These are phyloP conservation scores for Chlamydomonas sphaeroides DNA, from an alignment of 139 green algal species.

Conservation along the genomic window DNA sequence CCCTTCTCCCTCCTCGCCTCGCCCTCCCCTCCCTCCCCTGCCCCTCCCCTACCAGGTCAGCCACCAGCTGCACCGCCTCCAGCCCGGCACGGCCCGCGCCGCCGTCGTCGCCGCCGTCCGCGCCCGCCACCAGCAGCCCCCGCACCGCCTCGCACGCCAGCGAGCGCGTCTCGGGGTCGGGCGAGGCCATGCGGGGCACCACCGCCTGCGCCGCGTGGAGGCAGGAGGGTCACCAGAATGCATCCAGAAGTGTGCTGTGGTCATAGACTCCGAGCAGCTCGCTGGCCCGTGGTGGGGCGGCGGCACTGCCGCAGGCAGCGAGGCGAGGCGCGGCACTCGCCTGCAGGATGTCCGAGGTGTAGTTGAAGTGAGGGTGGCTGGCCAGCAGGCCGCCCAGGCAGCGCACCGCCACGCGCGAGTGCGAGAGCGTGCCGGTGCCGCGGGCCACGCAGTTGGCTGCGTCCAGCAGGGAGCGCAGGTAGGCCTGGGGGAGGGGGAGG, in stretches of 20 bases:
- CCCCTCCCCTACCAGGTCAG: slow-evolving; percentile 80
- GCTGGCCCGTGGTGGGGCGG: not conserved
- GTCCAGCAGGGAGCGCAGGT: slow-evolving; percentile 78
- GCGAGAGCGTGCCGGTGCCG: slow-evolving; percentile 17
- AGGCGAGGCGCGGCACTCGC: not conserved
- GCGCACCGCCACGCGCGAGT: slow-evolving; percentile 68
- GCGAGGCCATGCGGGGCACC: slow-evolving; percentile 71
- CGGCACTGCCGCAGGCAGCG: too few relatives aligned
- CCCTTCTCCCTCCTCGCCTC: not conserved
- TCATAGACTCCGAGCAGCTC: not conserved
- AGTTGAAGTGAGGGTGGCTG: slow-evolving; percentile 89
- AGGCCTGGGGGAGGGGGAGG: slow-evolving; percentile 57
- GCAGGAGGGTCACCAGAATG: too few relatives aligned
- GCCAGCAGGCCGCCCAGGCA: slow-evolving; percentile 83
- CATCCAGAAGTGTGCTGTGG: too few relatives aligned
- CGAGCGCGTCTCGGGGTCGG: slow-evolving; percentile 55
- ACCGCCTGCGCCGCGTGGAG: slow-evolving; percentile 71
- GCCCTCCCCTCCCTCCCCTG: not conserved
- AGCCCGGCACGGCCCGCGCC: slow-evolving; percentile 46
- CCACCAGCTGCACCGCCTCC: slow-evolving; percentile 88
- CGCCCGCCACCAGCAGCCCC: slow-evolving; percentile 48
- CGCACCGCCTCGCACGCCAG: slow-evolving; percentile 54
- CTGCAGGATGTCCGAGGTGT: slow-evolving; percentile 77
- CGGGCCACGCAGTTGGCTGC: slow-evolving; percentile 29
- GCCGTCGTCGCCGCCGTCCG: slow-evolving; percentile 7